These are phyloP conservation scores for Phaeosphaeria sp. DNA, from an alignment of 2,329 filamentous ascomycete genomes.

Conservation along the genomic window DNA sequence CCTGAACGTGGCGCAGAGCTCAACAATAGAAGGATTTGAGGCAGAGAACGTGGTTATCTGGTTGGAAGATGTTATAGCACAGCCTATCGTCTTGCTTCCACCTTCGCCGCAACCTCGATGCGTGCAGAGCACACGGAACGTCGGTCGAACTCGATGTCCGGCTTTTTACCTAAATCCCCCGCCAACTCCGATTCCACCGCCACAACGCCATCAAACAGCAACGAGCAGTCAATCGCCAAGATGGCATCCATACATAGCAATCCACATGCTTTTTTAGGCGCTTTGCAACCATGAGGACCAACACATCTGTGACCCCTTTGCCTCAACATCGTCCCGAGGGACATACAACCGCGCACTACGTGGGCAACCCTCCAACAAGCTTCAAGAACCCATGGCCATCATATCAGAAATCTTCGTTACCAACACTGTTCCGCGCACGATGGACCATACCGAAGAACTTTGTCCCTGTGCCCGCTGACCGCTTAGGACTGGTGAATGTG, in stretches of 20 bases:
- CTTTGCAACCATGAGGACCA: slow-evolving; percentile 16
- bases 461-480: slow-evolving; percentile 53
- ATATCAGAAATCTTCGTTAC: slow-evolving; percentile 32
- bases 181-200: slow-evolving; percentile 19
- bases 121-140: not conserved
- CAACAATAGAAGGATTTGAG: not conserved
- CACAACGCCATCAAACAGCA: slow-evolving; percentile 14
- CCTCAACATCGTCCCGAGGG: slow-evolving; percentile 25
- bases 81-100: not conserved
- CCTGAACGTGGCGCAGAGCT: not conserved
- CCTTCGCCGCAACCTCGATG: too few relatives aligned
- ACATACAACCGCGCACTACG: slow-evolving; percentile 49
- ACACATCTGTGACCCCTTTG: slow-evolving; percentile 19
- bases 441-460: slow-evolving; percentile 52
- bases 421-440: slow-evolving; percentile 42
- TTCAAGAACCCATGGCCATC: slow-evolving; percentile 61
- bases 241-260: not conserved
- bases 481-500: slow-evolving; percentile 52
- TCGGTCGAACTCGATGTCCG: slow-evolving; percentile 9
- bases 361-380: slow-evolving; percentile 51
- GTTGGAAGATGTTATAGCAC: not conserved
- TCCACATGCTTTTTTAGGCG: slow-evolving; percentile 18
- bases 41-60: not conserved
- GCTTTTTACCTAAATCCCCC: not conserved
- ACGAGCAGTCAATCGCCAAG: slow-evolving; percentile 3